Percentiles rank a stretch among this genome's conserved stretches.
Evolutionary conservation across 2,329 filamentous ascomycete genomes (phyloP).

Genomic region (Eurotiales sp.): DNA sequence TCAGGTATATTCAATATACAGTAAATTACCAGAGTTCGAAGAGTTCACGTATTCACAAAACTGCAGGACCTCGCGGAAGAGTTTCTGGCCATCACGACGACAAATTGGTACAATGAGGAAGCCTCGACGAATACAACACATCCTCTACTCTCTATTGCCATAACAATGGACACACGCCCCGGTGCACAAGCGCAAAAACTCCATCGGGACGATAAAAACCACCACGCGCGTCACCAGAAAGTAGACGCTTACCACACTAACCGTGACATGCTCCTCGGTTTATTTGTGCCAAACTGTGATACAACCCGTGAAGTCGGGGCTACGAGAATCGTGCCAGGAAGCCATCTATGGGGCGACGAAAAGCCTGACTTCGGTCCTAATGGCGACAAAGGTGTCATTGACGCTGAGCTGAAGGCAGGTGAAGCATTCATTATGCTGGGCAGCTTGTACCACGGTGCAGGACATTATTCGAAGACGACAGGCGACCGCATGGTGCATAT

Average conservation of each 20-base stretch:
- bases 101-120: slow-evolving; percentile 30
- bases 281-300: slow-evolving; percentile 37
- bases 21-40: no score
- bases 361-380: slow-evolving; percentile 32
- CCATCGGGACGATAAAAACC: slow-evolving; percentile 40
- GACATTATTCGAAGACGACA: slow-evolving; percentile 25
- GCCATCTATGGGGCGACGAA: slow-evolving; percentile 38
- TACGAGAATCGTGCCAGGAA: slow-evolving; percentile 35
- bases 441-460: slow-evolving; percentile 37
- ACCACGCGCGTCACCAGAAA: slow-evolving; percentile 31
- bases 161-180: slow-evolving; percentile 35
- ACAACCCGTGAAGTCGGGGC: slow-evolving; percentile 35
- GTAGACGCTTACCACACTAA: slow-evolving; percentile 23
- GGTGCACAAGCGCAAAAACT: slow-evolving; percentile 31
- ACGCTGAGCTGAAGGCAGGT: slow-evolving; percentile 33
- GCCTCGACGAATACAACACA: slow-evolving; percentile 29
- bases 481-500: slow-evolving; percentile 35
- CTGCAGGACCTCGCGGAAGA: slow-evolving; percentile 27
- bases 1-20: slow-evolving; percentile 20
- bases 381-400: slow-evolving; percentile 23
- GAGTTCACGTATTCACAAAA: no score
- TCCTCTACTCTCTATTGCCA: slow-evolving; percentile 36
- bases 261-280: slow-evolving; percentile 33
- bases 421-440: slow-evolving; percentile 40
- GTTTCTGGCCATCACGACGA: slow-evolving; percentile 34